phyloP scores from a whole-genome alignment of 129 eudicot genomes.

The Artemisia tridentata region DNA sequence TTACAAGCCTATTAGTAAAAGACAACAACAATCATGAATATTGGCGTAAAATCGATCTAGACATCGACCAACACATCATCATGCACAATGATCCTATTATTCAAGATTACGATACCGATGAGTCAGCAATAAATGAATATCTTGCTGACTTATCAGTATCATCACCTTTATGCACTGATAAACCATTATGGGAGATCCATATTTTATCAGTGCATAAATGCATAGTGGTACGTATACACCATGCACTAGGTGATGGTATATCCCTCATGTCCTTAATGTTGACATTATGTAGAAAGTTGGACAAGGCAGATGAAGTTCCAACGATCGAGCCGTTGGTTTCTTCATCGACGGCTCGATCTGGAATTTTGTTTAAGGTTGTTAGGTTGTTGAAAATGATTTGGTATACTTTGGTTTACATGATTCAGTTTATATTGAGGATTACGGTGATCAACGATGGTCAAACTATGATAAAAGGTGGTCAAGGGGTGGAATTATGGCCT shows the following conservation, averaged over 20 bases:
- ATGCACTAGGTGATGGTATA: slow-evolving; percentile 85
- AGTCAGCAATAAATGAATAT: slow-evolving; percentile 57
- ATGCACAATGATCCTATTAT: slow-evolving; percentile 35
- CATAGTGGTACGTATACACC: slow-evolving; percentile 65
- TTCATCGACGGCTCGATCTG: background rate
- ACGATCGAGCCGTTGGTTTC: slow-evolving; percentile 29
- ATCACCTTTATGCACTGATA: slow-evolving; percentile 51
- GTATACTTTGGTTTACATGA: slow-evolving; percentile 45
- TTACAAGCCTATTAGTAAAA: slow-evolving; percentile 55
- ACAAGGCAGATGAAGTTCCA: slow-evolving; percentile 45
- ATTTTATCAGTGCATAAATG: slow-evolving; percentile 58
- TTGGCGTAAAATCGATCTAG: slow-evolving; percentile 57
- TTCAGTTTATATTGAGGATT: slow-evolving; percentile 48
- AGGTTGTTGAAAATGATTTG: slow-evolving; percentile 35
- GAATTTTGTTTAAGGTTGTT: slow-evolving; percentile 9
- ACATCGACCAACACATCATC: slow-evolving; percentile 67
- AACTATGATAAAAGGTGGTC: slow-evolving; percentile 68
- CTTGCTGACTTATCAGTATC: slow-evolving; percentile 64
- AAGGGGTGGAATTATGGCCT: slow-evolving; percentile 92
- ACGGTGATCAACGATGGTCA: slow-evolving; percentile 49
- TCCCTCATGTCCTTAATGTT: slow-evolving; percentile 74
- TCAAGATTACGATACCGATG: slow-evolving; percentile 27
- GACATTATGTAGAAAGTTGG: slow-evolving; percentile 40
- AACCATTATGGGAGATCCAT: slow-evolving; percentile 90
- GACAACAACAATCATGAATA: slow-evolving; percentile 50